These are phyloP conservation scores for Erysimum cheiranthoides DNA, from an alignment of 345 rosid genomes.

Conservation along the genomic window DNA sequence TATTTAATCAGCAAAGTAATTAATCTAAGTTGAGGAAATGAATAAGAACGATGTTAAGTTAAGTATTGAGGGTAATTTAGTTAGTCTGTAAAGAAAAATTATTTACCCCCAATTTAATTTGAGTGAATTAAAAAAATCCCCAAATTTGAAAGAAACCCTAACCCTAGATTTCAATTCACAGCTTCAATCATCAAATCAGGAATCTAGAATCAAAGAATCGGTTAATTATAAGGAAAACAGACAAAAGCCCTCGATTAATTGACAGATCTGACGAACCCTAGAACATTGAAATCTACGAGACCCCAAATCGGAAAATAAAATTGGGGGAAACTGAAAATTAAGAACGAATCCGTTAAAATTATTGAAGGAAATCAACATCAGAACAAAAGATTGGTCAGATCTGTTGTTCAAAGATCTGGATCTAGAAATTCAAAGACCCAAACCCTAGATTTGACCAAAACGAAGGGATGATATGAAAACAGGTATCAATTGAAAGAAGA, in stretches of 20 bases:
- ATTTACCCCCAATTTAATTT: constrained; percentile 43
- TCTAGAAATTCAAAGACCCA: constrained; percentile 30
- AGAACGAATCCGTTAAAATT: constrained; percentile 5
- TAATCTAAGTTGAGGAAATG: not conserved
- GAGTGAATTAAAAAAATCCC: constrained; percentile 37
- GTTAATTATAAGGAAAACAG: not conserved
- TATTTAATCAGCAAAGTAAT: not conserved
- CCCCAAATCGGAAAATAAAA: not conserved
- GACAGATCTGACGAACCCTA: constrained; percentile 43
- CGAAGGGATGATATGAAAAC: constrained; percentile 33
- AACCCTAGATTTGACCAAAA: constrained; percentile 44
- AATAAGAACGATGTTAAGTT: not conserved
- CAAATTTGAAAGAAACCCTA: constrained; percentile 51
- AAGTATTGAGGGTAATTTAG: not conserved
- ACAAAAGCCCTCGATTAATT: constrained; percentile 33
- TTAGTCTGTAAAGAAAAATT: not conserved
- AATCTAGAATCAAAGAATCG: constrained; percentile 1
- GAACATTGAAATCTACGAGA: constrained; percentile 22
- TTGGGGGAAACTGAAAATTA: constrained; percentile 31
- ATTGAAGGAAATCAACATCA: constrained; percentile 15
- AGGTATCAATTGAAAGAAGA: constrained; percentile 40
- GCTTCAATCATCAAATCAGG: constrained; percentile 32
- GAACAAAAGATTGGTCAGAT: constrained; percentile 26
- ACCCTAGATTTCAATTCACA: constrained; percentile 53
- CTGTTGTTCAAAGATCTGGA: constrained; percentile 33